Evolutionary conservation across 164 flowering plant species (phyloP).

Genomic region (Chimonanthus praecox): DNA sequence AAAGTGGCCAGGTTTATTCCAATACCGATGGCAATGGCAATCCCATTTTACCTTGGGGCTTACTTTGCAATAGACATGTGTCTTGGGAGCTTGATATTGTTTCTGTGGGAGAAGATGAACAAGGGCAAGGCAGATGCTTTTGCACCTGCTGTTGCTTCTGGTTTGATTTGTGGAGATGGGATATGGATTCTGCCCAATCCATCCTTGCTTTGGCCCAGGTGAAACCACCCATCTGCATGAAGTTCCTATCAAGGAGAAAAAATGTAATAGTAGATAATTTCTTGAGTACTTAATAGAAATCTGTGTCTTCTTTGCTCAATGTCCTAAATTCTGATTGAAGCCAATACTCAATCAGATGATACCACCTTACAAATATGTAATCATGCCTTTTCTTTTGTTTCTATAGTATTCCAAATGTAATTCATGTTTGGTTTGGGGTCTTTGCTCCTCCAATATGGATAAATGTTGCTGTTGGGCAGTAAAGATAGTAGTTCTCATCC

Average conservation of each 20-base stretch:
- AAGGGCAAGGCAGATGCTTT: slow-evolving; percentile 46
- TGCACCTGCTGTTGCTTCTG: slow-evolving; percentile 55
- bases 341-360: background rate
- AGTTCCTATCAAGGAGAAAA: slow-evolving; percentile 31
- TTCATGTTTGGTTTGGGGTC: background rate
- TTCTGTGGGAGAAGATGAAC: slow-evolving; percentile 35
- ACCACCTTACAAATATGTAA: background rate
- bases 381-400: background rate
- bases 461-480: background rate
- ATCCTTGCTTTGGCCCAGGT: slow-evolving; percentile 39
- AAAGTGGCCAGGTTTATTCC: slow-evolving; percentile 36
- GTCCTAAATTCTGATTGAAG: background rate
- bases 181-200: slow-evolving; percentile 56
- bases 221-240: slow-evolving; percentile 52
- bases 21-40: slow-evolving; percentile 64
- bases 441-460: background rate
- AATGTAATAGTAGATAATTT: slow-evolving; percentile 34
- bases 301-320: background rate
- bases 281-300: slow-evolving; percentile 7
- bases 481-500: background rate
- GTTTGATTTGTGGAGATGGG: slow-evolving; percentile 57
- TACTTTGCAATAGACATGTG: slow-evolving; percentile 60
- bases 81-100: slow-evolving; percentile 50
- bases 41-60: slow-evolving; percentile 49
- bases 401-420: background rate